Conservation (phyloP, 2,329 filamentous ascomycete genomes). For the Mycogone perniciosa region DNA sequence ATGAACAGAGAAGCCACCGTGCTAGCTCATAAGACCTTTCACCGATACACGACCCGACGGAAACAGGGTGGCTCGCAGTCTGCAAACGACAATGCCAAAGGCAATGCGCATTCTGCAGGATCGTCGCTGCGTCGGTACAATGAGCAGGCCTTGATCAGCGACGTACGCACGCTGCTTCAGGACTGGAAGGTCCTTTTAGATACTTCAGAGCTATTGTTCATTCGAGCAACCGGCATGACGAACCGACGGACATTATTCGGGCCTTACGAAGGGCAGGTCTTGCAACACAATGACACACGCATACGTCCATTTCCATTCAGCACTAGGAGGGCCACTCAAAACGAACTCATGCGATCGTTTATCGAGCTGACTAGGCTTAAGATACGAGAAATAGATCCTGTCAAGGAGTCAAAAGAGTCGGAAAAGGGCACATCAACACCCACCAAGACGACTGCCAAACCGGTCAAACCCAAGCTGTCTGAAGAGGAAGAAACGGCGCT, state of each 20-base stretch:
- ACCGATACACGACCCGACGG: constrained; percentile 89
- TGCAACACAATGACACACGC: constrained; percentile 71
- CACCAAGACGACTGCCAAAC: constrained; percentile 40
- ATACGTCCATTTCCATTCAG: constrained; percentile 88
- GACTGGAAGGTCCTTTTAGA: constrained; percentile 88
- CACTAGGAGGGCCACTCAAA: constrained; percentile 85
- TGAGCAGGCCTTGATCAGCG: constrained; percentile 81
- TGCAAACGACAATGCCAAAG: constrained; percentile 89
- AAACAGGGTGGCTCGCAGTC: constrained; percentile 97
- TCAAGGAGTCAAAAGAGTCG: constrained; percentile 43
- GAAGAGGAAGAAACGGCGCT: constrained; percentile 79
- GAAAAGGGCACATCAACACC: constrained; percentile 29
- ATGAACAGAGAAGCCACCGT: constrained; percentile 83
- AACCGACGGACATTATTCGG: constrained; percentile 86
- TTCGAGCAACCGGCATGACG: constrained; percentile 79
- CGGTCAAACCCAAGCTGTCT: constrained; percentile 57
- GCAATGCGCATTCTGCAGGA: constrained; percentile 88
- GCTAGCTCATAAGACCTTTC: constrained; percentile 94
- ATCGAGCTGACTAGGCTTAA: constrained; percentile 91
- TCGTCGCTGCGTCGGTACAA: constrained; percentile 88
- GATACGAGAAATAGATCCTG: constrained; percentile 68
- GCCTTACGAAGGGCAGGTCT: constrained; percentile 80
- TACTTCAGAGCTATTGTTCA: constrained; percentile 75
- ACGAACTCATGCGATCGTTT: constrained; percentile 89
- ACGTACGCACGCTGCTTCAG: constrained; percentile 71